Evolutionary conservation across 2,329 filamentous ascomycete species (phyloP), one percentile per base, ranked within the genome.

Genomic region (Curvularia spicifera): DNA sequence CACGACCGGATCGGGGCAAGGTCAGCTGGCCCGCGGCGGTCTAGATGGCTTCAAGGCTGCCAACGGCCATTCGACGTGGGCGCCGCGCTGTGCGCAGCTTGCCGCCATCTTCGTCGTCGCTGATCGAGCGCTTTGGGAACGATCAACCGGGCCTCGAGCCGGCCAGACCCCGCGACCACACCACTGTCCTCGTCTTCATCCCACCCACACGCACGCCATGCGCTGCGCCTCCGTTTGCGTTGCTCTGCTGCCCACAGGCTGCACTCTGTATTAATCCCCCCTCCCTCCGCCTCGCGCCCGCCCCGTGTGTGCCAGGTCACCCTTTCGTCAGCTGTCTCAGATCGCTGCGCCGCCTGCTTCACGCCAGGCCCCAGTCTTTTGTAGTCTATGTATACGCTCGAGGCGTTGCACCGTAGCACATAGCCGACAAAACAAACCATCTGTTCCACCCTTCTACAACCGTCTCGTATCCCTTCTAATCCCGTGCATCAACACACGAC

Each of bases 271-370:
- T 65, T 65, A 54, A 67, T 61, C 53, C 66, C 54, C 62, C 24
- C 24, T 56, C 24, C 24, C 55, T 66, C 61, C 50, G 57, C 51
- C 64, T 62, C 53, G 28, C 59, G 61, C 59, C 64, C 64, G 65
- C 62, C 59, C 64, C 64, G 65, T 53, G 12, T 60, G 65, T 68
- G 66, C 66, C 66, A 68, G 63, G 66, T 71, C 67, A 69, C 63
- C 67, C 56, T 63, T 68, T 62, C 56, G 53, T 65, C 62, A 61
- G 64, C 60, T 70, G 68, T 66, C 61, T 64, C 55, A 55, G 54
- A 60, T 59, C 44, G 51, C 61, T 66, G 63, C 67, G 63, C 66
- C 67, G 64, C 65, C 64, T 60, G 60, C 66, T 67, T 62, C 40
- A 61, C 51, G 2, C 35, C 51, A 35, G 40, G 51, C 46, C 49